Percentiles rank a stretch among this genome's conserved stretches.
These are phyloP conservation scores for Vitis riparia DNA, from an alignment of 164 flowering plant genomes.

Conservation along the genomic window DNA sequence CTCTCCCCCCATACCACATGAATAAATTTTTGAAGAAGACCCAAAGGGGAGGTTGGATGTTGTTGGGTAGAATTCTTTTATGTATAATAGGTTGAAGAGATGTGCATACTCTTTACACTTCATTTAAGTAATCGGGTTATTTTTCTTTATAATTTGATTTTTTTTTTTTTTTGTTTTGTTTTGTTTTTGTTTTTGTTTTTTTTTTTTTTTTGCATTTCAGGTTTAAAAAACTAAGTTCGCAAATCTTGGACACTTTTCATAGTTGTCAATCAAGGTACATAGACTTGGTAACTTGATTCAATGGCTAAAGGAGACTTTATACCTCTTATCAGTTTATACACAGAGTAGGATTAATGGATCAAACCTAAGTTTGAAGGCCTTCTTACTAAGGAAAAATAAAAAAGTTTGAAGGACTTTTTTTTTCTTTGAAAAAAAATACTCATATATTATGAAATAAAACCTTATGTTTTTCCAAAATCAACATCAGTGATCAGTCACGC, in stretches of 20 bases:
- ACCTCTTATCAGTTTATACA: neutral
- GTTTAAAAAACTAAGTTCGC: constrained; percentile 92
- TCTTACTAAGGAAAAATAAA: too few species aligned
- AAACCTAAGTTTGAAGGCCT: too few species aligned
- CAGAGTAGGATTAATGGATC: too few species aligned
- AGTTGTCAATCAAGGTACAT: constrained; percentile 76
- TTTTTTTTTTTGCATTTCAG: constrained; percentile 29
- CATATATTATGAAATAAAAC: too few species aligned
- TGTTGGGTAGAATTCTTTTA: constrained; percentile 74
- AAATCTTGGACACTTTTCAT: constrained; percentile 89
- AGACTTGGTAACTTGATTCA: neutral
- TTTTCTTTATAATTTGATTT: neutral
- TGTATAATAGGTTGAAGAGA: constrained; percentile 71
- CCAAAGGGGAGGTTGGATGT: constrained; percentile 70
- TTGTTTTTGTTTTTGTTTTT: neutral
- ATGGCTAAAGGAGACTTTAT: neutral
- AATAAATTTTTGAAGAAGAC: constrained; percentile 73
- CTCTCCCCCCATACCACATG: constrained; percentile 28
- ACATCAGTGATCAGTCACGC: constrained; percentile 11
- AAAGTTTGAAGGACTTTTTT: too few species aligned
- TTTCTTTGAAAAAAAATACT: too few species aligned
- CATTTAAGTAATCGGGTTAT: neutral
- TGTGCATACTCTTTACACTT: neutral
- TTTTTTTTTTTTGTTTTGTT: neutral
- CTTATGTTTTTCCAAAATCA: too few species aligned